Conservation (phyloP, 306 rosid species). For the Luffa aegyptiaca region DNA sequence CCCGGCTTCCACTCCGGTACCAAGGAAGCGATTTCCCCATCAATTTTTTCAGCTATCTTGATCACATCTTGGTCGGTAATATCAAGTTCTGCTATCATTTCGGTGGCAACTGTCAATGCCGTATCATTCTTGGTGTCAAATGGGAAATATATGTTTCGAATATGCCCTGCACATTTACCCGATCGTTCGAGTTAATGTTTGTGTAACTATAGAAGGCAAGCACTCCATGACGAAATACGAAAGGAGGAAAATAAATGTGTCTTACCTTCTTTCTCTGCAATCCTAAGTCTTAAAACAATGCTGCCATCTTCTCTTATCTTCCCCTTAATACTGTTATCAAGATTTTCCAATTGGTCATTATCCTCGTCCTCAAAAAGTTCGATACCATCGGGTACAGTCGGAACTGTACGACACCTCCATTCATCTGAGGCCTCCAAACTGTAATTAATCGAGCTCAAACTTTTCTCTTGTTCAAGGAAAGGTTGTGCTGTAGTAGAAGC, state of each 20-base stretch:
- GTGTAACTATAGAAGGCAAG: constrained; percentile 5
- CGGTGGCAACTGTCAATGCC: constrained; percentile 79
- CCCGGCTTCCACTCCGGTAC: constrained; percentile 8
- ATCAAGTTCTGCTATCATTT: constrained; percentile 91
- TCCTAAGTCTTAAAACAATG: constrained; percentile 70
- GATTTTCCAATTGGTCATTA: constrained; percentile 49
- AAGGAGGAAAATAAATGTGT: neutral
- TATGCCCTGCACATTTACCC: constrained; percentile 42
- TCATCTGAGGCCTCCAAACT: constrained; percentile 38
- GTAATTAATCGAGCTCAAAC: constrained; percentile 33
- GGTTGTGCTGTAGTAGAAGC: constrained; percentile 39
- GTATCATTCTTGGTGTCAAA: constrained; percentile 74
- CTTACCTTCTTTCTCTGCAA: constrained; percentile 81
- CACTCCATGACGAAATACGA: neutral
- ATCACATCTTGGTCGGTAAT: constrained; percentile 78
- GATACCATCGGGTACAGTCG: constrained; percentile 46
- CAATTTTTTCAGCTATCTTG: constrained; percentile 43
- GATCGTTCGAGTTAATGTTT: constrained; percentile 1
- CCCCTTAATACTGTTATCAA: constrained; percentile 71
- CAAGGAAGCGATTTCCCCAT: constrained; percentile 14
- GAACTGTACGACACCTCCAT: neutral
- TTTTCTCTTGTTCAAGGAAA: constrained; percentile 25
- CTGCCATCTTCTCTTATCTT: constrained; percentile 57
- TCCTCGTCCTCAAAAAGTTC: constrained; percentile 69
- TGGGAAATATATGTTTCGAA: constrained; percentile 77